A percentile compares a stretch with the other conserved stretches of the same genome.
Evolutionary conservation across 148 eudicot genomes (phyloP).

Genomic region (Cornus suecica): DNA sequence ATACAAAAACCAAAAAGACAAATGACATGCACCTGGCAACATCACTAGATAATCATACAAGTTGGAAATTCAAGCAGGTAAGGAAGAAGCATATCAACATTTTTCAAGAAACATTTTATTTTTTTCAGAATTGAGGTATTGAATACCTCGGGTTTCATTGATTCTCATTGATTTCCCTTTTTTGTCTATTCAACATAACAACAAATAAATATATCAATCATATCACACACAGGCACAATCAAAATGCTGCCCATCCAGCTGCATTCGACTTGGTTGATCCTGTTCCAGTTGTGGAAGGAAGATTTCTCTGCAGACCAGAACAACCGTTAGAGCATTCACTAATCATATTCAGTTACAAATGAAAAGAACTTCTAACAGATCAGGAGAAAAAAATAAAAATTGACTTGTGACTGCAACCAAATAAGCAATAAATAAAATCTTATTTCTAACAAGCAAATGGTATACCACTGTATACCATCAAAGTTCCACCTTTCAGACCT

Average conservation of each 20-base stretch:
- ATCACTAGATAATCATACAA: not conserved
- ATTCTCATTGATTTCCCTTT: not conserved
- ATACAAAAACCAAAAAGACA: not conserved
- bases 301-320: slow-evolving; percentile 61
- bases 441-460: not conserved
- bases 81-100: slow-evolving; percentile 13
- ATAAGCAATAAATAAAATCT: not conserved
- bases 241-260: slow-evolving; percentile 99
- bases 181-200: slow-evolving; percentile 15
- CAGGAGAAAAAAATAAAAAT: not conserved
- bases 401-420: not conserved
- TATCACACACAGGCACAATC: slow-evolving; percentile 23
- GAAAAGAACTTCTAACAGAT: not conserved
- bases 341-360: slow-evolving; percentile 5
- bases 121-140: slow-evolving; percentile 13
- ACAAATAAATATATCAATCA: slow-evolving; percentile 31
- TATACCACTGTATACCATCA: not conserved
- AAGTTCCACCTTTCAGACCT: not conserved
- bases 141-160: not conserved
- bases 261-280: slow-evolving; percentile 66
- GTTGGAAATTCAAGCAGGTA: slow-evolving; percentile 1
- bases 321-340: slow-evolving; percentile 14
- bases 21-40: too few relatives aligned
- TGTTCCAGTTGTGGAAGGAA: slow-evolving; percentile 69
- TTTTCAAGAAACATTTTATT: slow-evolving; percentile 2